Base-by-base conservation (phyloP, 257 asterid species). In the Gentiana straminea region DNA sequence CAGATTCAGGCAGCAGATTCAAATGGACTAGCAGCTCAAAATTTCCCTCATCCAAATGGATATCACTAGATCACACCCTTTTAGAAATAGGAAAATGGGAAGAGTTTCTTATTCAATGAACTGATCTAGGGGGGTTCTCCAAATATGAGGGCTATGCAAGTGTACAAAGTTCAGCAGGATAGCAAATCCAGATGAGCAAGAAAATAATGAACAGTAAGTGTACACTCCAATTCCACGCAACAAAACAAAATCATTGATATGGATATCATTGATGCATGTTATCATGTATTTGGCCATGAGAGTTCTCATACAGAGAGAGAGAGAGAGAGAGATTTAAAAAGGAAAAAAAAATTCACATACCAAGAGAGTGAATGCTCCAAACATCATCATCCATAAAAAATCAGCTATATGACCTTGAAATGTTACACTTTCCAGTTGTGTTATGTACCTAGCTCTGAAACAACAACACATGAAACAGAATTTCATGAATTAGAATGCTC, bases 341-440 rank as follows among this genome's bases (percentile, higher is more conserved):
- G 33, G 48, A 52, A 54, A 38, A 3, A 35, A 49, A 6, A 24
- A 8, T 37, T 53, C 49, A 73, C 83, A 49, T 65, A 87, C 97
- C 97, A 88, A 63, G 59, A 87, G 58, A 43, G 91, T 62, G 59
- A 88, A 49, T 58, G 95, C 88, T 76, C 98, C 95, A 79, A 87
- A 81, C 62, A 92, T 55, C 93, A 92, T 80, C 98, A 92, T 92
- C 97, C 97, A 88, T 82, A 92, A 73, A 77, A 92, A 92, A 78
- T 92, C 98, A 46, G 98, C 94, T 52, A 95, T 85, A 66, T 95
- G 97, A 60, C 94, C 77, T 70, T 79, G 70, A 61, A 85, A 92
- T 51, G 97, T 93, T 65, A 88, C 97, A 63, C 53, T 72, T 72
- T 92, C 98, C 66, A 92, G 83, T 74, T 88, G 98, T 73, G 85